Evolutionary conservation across 805 yeast species (phyloP).

Genomic region (Saccharomycopsis sp.): DNA sequence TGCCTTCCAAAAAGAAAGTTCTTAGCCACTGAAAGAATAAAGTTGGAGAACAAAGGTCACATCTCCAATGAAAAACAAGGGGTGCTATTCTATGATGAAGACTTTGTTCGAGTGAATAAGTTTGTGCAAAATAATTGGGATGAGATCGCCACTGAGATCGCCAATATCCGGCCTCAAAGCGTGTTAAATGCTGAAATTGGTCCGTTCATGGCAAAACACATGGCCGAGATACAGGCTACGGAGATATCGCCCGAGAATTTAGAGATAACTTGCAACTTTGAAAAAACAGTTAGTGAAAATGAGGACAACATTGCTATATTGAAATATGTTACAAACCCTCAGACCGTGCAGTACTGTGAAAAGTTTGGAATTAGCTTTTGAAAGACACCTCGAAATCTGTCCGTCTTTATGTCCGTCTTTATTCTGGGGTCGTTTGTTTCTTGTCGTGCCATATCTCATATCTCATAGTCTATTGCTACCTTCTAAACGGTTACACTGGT

Average conservation of each 20-base stretch:
- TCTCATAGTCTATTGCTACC: no score
- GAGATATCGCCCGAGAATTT: conserved; percentile 24
- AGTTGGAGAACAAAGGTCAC: conserved; percentile 22
- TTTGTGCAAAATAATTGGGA: conserved; percentile 12
- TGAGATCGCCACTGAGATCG: no score
- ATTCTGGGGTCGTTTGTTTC: no score
- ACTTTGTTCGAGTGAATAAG: conserved; percentile 8
- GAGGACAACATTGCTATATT: conserved; percentile 22
- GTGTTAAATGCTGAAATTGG: background rate
- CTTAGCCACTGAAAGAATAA: conserved; percentile 43
- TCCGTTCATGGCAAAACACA: background rate
- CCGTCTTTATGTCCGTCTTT: no score
- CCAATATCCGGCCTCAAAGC: no score
- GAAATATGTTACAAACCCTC: conserved; percentile 31
- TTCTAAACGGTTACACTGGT: no score
- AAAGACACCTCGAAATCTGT: no score
- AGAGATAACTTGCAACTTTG: conserved; percentile 21
- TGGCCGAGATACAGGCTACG: conserved; percentile 14
- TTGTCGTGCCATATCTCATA: no score
- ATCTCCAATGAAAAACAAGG: background rate
- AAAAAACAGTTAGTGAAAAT: conserved; percentile 10
- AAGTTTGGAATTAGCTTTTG: conserved; percentile 16
- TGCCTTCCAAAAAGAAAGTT: conserved; percentile 59
- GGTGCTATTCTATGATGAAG: conserved; percentile 9
- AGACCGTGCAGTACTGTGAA: conserved; percentile 30